Conservation (phyloP, 2,329 filamentous ascomycete genomes). For the Zelopaecilomyces penicillatus region DNA sequence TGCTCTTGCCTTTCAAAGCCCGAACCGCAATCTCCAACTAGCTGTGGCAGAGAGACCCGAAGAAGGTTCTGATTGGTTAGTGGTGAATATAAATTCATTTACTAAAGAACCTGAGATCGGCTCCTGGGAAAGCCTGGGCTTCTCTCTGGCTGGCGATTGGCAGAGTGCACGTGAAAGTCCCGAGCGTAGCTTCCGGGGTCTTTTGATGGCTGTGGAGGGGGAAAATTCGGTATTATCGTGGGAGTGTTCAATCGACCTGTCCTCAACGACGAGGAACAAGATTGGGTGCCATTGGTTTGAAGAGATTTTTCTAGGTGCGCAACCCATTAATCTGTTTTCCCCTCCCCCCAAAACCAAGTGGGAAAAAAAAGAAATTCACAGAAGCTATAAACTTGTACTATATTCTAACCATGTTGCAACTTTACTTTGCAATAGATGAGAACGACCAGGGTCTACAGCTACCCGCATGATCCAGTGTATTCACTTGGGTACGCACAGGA, state of each 20-base stretch:
- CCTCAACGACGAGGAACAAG: constrained; percentile 7
- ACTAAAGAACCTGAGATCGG: constrained; percentile 6
- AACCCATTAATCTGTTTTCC: background rate
- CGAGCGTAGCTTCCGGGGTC: background rate
- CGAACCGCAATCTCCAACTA: constrained; percentile 11
- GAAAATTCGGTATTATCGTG: constrained; percentile 10
- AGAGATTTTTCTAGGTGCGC: constrained; percentile 10
- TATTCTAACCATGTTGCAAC: background rate
- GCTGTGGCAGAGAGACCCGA: constrained; percentile 10
- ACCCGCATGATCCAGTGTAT: constrained; percentile 7
- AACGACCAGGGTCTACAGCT: constrained; percentile 3
- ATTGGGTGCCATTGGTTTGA: constrained; percentile 10
- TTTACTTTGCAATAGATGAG: constrained; percentile 7
- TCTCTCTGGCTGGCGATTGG: constrained; percentile 15
- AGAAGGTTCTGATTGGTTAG: constrained; percentile 7
- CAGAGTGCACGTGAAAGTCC: background rate
- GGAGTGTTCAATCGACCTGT: constrained; percentile 13
- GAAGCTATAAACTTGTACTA: no score
- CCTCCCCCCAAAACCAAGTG: no score
- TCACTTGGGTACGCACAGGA: constrained; percentile 12
- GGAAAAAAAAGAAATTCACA: no score
- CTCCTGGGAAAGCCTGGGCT: constrained; percentile 9
- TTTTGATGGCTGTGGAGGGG: constrained; percentile 13
- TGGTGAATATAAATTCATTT: constrained; percentile 9
- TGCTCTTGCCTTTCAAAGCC: constrained; percentile 11